Evolutionary conservation across 768 basidiomycete species (phyloP).

Genomic region (Lanmaoa rubissima): DNA sequence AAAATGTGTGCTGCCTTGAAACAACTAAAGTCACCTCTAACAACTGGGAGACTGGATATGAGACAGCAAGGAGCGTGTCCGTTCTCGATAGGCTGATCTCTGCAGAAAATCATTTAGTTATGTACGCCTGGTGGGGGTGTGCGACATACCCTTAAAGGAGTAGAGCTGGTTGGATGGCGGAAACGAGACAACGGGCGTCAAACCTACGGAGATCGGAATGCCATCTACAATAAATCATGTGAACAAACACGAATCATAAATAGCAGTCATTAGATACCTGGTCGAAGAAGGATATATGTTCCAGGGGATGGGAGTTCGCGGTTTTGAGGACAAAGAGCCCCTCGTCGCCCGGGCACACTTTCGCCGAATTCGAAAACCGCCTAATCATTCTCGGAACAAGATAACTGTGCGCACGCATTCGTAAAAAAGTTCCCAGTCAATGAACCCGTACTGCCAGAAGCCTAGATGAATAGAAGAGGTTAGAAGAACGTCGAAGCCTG

Average conservation of each 20-base stretch:
- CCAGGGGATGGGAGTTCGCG: background rate
- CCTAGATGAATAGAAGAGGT: background rate
- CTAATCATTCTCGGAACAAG: background rate
- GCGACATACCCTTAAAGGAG: background rate
- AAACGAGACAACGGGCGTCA: background rate
- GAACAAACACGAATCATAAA: background rate
- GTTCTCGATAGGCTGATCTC: background rate
- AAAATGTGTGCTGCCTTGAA: conserved; percentile 17
- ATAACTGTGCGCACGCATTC: background rate
- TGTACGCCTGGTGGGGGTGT: background rate
- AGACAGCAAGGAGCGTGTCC: background rate
- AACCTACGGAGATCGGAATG: background rate
- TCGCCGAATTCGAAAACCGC: background rate
- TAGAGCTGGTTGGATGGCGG: background rate
- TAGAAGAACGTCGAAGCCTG: background rate
- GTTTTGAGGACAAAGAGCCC: background rate
- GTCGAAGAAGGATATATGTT: background rate
- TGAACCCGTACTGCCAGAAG: background rate
- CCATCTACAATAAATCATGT: background rate
- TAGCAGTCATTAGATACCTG: background rate
- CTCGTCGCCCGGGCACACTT: background rate
- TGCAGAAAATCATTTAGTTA: background rate
- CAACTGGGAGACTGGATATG: background rate
- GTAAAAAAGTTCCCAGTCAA: background rate
- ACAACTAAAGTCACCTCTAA: background rate